Conservation (phyloP, 129 eudicot genomes). For the Rutidosis leptorrhynchoides region DNA sequence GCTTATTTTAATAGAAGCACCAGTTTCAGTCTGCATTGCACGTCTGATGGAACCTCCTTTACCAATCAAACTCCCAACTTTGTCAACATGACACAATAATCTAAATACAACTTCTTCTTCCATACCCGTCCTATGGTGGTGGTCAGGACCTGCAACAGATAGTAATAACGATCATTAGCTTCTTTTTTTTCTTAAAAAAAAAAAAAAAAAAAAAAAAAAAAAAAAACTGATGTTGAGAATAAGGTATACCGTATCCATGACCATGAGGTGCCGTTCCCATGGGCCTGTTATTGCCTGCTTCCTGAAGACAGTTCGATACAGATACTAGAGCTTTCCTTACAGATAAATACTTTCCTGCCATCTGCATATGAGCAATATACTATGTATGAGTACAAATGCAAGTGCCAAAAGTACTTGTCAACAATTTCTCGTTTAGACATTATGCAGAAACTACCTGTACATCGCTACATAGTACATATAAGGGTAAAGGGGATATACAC, state of each 20-base stretch:
- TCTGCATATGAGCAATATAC: conserved; percentile 34
- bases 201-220: too few relatives aligned
- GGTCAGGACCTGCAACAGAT: conserved; percentile 37
- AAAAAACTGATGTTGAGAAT: conserved; percentile 4
- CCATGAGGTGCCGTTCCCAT: conserved; percentile 39
- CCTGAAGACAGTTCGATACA: conserved; percentile 51
- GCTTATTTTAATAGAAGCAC: conserved; percentile 55
- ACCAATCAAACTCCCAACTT: conserved; percentile 51
- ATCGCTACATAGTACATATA: too few relatives aligned
- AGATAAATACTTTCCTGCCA: conserved; percentile 47
- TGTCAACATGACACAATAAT: conserved; percentile 49
- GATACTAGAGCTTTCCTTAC: conserved; percentile 51
- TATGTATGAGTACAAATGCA: background rate
- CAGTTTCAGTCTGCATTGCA: conserved; percentile 53
- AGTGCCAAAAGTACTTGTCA: background rate
- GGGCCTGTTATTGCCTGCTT: conserved; percentile 35
- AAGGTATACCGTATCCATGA: conserved; percentile 39
- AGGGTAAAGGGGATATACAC: too few relatives aligned
- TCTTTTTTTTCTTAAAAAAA: too few relatives aligned
- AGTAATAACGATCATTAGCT: background rate
- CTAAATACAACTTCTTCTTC: conserved; percentile 58
- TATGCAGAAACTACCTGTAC: background rate
- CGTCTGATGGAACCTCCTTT: conserved; percentile 51
- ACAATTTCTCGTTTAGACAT: background rate
- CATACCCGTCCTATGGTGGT: conserved; percentile 31